phyloP scores from a whole-genome alignment of 1,139 yeast genomes.

The Saccharomyces hybrid region DNA sequence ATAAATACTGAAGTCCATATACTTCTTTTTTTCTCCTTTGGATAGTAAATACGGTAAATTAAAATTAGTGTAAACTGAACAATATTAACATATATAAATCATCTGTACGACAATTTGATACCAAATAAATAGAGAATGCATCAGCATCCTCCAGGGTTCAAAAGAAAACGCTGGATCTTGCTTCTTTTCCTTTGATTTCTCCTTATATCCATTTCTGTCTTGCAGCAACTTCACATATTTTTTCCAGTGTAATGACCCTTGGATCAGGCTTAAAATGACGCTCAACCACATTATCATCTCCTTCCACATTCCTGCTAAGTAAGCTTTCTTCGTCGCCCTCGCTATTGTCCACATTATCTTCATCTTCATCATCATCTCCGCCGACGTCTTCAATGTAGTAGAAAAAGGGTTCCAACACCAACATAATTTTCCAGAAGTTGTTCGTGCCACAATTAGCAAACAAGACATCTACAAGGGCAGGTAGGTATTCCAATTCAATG shows the following conservation, averaged over 20 bases:
- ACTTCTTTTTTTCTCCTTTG: background rate
- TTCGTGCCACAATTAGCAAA: conserved; percentile 26
- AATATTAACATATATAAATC: background rate
- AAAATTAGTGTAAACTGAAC: background rate
- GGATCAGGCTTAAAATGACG: conserved; percentile 28
- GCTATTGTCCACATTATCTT: conserved; percentile 7
- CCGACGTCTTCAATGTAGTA: conserved; percentile 31
- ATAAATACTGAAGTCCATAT: background rate
- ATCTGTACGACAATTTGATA: background rate
- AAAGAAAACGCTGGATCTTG: background rate
- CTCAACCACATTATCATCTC: conserved; percentile 8
- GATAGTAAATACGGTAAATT: background rate
- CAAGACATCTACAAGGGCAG: conserved; percentile 28
- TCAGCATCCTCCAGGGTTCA: background rate
- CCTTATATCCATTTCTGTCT: conserved; percentile 32
- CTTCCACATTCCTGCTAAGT: background rate
- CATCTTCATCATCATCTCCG: conserved; percentile 22
- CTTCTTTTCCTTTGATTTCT: background rate
- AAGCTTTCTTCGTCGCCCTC: background rate
- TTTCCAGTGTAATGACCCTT: conserved; percentile 30
- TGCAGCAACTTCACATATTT: conserved; percentile 32
- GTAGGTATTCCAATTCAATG: conserved; percentile 31
- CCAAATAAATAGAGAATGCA: no score
- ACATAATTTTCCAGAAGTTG: conserved; percentile 30
- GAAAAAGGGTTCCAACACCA: conserved; percentile 31